Evolutionary conservation across 352 stramenopile species (phyloP).

Genomic region (Phytophthora palmivora): DNA sequence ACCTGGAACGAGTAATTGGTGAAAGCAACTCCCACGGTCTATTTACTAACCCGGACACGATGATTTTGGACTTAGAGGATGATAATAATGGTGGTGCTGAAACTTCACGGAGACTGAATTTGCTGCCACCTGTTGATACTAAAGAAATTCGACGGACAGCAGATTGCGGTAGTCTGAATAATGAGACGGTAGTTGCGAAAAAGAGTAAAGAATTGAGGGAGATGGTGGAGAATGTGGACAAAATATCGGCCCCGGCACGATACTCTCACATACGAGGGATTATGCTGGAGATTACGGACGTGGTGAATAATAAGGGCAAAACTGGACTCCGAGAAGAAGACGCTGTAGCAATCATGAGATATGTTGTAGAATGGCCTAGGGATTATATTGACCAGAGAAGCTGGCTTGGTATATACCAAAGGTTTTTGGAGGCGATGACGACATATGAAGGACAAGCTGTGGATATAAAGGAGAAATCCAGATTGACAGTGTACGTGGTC

Average conservation of each 20-base stretch:
- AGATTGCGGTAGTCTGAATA: neutral
- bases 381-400: neutral
- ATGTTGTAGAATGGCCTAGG: neutral
- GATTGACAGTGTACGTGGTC: neutral
- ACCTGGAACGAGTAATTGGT: neutral
- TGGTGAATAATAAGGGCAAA: neutral
- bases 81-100: neutral
- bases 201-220: neutral
- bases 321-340: neutral
- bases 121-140: neutral
- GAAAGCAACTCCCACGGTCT: neutral
- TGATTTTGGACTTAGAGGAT: neutral
- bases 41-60: neutral
- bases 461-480: neutral
- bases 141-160: neutral
- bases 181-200: neutral
- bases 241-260: neutral
- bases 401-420: constrained; percentile 1
- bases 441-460: too few relatives aligned
- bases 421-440: neutral
- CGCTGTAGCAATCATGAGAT: neutral
- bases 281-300: neutral
- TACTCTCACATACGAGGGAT: neutral
- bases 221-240: neutral
- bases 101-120: constrained; percentile 7